A percentile compares a stretch with the other conserved stretches of the same genome.
Conservation (phyloP, 2,329 filamentous ascomycete species). For the Colletotrichum filicis region DNA sequence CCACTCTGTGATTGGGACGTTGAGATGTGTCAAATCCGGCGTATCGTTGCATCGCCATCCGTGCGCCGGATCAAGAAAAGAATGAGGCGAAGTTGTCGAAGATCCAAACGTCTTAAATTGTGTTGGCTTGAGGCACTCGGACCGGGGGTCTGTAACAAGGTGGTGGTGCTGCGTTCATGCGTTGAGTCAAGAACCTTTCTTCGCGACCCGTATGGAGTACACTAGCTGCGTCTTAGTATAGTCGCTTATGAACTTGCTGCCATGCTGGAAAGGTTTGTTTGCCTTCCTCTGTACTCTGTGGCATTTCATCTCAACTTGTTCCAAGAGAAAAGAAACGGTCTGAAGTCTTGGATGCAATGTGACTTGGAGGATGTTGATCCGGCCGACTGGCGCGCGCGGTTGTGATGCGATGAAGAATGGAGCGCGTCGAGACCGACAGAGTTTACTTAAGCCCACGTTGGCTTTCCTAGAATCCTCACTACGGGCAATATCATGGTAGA, state of each 20-base stretch:
- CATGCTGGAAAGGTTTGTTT: neutral
- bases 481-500: no score
- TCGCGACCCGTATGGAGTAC: no score
- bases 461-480: neutral
- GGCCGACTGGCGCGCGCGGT: neutral
- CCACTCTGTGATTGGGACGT: neutral
- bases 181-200: conserved; percentile 1
- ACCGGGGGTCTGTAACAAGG: conserved; percentile 28
- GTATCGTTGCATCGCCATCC: neutral
- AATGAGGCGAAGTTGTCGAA: neutral
- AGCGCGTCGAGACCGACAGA: neutral
- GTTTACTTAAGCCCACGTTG: neutral
- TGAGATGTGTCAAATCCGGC: neutral
- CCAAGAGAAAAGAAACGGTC: neutral
- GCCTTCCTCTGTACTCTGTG: neutral
- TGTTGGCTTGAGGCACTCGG: conserved; percentile 10
- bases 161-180: conserved; percentile 20
- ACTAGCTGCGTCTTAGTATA: no score
- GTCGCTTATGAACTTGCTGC: neutral
- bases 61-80: neutral
- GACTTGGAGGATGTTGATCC: neutral
- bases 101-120: neutral
- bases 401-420: neutral
- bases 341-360: neutral
- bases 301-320: conserved; percentile 2